These are phyloP conservation scores for Polytolypa hystricis DNA, from an alignment of 2,329 filamentous ascomycete genomes.

Conservation along the genomic window DNA sequence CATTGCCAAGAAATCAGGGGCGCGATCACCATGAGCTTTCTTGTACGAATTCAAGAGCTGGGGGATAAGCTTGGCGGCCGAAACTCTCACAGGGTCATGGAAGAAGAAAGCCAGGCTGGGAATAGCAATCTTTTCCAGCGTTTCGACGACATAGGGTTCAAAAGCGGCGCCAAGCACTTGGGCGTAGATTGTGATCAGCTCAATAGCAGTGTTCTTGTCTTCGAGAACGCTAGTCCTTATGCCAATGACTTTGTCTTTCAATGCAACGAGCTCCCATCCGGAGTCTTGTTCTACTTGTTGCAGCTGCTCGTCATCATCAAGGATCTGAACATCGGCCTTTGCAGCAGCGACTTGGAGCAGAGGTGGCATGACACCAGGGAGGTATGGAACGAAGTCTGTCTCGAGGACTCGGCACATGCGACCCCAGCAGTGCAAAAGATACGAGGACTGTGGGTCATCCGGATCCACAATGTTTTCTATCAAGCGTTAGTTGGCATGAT, in stretches of 20 bases:
- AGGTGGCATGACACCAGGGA: conserved; percentile 88
- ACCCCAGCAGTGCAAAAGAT: conserved; percentile 97
- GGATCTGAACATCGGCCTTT: conserved; percentile 91
- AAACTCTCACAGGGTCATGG: conserved; percentile 91
- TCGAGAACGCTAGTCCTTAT: conserved; percentile 95
- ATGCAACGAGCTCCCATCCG: conserved; percentile 91
- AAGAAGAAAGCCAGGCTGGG: conserved; percentile 97
- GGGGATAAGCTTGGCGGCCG: conserved; percentile 88
- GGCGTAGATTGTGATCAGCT: conserved; percentile 92
- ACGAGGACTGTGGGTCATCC: conserved; percentile 92
- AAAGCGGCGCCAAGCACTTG: conserved; percentile 90
- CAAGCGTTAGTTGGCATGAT: too few relatives aligned
- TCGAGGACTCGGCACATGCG: conserved; percentile 95
- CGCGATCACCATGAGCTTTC: conserved; percentile 73
- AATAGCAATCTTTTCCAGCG: conserved; percentile 93
- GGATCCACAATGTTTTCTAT: conserved; percentile 74
- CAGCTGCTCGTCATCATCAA: conserved; percentile 91
- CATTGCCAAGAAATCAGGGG: conserved; percentile 65
- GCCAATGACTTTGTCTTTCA: conserved; percentile 96
- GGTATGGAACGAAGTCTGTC: conserved; percentile 80
- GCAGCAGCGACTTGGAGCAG: conserved; percentile 82
- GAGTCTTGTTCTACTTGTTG: conserved; percentile 89
- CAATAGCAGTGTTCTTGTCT: conserved; percentile 99
- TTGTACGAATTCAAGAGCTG: conserved; percentile 90
- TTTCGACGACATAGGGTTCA: conserved; percentile 79